Percentiles rank a stretch among this genome's conserved stretches.
Conservation (phyloP, 2,329 filamentous ascomycete species). For the Fusarium ramigenum region DNA sequence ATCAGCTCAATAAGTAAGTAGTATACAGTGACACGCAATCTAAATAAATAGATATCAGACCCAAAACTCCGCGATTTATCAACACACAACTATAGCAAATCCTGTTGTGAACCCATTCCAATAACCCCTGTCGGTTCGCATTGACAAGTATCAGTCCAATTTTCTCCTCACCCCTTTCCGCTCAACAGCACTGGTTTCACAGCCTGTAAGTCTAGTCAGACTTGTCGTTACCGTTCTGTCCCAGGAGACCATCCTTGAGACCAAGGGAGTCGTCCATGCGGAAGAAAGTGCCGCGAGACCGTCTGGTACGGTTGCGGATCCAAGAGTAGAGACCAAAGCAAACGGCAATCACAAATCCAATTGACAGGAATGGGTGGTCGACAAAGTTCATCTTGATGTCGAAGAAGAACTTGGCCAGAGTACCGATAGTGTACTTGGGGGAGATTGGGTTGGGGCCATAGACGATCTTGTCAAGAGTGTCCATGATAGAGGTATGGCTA, state of each 20-base stretch:
- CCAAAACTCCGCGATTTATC: constrained; percentile 42
- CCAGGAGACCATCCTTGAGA: constrained; percentile 73
- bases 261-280: constrained; percentile 67
- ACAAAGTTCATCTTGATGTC: constrained; percentile 67
- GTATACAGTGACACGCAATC: constrained; percentile 31
- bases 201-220: constrained; percentile 42
- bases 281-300: constrained; percentile 67
- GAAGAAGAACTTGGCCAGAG: constrained; percentile 76
- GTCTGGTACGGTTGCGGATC: constrained; percentile 64
- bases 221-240: constrained; percentile 51
- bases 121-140: constrained; percentile 4
- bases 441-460: constrained; percentile 75
- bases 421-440: constrained; percentile 80
- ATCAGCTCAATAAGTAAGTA: constrained; percentile 3
- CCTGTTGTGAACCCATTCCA: constrained; percentile 11
- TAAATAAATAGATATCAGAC: constrained; percentile 22
- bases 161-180: background rate
- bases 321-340: constrained; percentile 62
- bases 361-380: constrained; percentile 67
- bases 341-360: constrained; percentile 67
- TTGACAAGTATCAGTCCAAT: background rate
- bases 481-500: constrained; percentile 88
- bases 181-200: background rate
- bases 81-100: constrained; percentile 5
- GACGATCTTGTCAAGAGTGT: constrained; percentile 80